A percentile compares a stretch with the other conserved stretches of the same genome.
Conservation (phyloP, 768 basidiomycete species). For the Russula brevipes region DNA sequence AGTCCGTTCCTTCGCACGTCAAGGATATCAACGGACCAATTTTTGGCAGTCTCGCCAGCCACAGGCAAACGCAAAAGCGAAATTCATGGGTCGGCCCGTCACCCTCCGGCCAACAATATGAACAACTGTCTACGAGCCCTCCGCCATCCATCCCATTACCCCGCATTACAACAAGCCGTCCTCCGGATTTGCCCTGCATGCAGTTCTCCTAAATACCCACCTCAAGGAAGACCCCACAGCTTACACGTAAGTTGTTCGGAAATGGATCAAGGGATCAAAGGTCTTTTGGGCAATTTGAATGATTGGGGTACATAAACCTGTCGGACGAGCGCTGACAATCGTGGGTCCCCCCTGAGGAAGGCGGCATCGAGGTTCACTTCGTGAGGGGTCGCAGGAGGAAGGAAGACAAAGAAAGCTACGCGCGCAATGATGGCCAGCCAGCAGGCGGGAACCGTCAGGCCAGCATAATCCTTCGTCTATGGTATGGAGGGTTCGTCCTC, state of each 20-base stretch:
- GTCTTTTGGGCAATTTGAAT: slow-evolving; percentile 42
- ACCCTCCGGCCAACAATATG: slow-evolving; percentile 16
- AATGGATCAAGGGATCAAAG: slow-evolving; percentile 64
- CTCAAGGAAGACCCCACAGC: slow-evolving; percentile 38
- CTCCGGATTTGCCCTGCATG: slow-evolving; percentile 68
- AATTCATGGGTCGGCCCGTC: slow-evolving; percentile 19
- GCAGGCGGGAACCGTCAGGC: slow-evolving; percentile 6
- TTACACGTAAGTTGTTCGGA: slow-evolving; percentile 73
- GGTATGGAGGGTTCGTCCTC: too few species aligned
- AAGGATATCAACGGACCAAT: slow-evolving; percentile 10
- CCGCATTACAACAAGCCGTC: slow-evolving; percentile 39
- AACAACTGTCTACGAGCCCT: background rate
- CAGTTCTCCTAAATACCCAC: slow-evolving; percentile 42
- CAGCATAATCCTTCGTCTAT: slow-evolving; percentile 1
- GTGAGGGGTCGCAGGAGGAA: slow-evolving; percentile 60
- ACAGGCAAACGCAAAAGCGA: slow-evolving; percentile 22
- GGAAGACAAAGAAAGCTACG: background rate
- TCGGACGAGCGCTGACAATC: slow-evolving; percentile 25
- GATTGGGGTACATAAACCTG: slow-evolving; percentile 34
- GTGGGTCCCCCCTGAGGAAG: slow-evolving; percentile 1
- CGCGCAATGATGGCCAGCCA: background rate
- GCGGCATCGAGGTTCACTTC: slow-evolving; percentile 60
- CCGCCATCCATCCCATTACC: slow-evolving; percentile 6
- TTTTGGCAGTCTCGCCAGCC: slow-evolving; percentile 4
- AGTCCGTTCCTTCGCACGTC: slow-evolving; percentile 6